A percentile compares a stretch with the other conserved stretches of the same genome.
phyloP scores from a whole-genome alignment of 2,329 filamentous ascomycete species.

The Cladophialophora bantiana region DNA sequence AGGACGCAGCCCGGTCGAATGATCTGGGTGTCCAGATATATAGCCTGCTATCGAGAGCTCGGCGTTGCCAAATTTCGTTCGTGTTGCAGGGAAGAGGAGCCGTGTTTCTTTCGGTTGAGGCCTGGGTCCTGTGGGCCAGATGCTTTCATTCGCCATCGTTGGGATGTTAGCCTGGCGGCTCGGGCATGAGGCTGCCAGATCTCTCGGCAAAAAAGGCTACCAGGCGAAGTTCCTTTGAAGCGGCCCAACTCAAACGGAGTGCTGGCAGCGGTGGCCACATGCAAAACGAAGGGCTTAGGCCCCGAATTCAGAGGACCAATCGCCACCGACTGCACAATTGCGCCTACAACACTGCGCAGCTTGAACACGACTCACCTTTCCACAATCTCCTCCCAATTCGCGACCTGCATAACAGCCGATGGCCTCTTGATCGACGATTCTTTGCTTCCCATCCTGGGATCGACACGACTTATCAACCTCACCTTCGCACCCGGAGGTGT shows the following conservation, averaged over 20 bases:
- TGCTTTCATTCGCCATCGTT: not conserved
- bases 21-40: not conserved
- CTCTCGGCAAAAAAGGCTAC: not conserved
- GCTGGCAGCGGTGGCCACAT: constrained; percentile 1
- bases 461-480: constrained; percentile 11
- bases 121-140: not conserved
- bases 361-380: not conserved
- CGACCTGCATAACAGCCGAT: constrained; percentile 17
- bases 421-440: constrained; percentile 21
- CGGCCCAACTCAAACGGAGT: not conserved
- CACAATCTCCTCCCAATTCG: not conserved
- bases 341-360: constrained; percentile 3
- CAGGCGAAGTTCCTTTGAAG: not conserved
- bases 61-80: not conserved
- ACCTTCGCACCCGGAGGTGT: not conserved
- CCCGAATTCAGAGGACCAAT: not conserved
- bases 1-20: not conserved
- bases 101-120: not conserved
- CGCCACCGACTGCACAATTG: constrained; percentile 8
- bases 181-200: not conserved
- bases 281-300: constrained; percentile 1
- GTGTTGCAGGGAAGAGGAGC: not conserved
- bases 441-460: constrained; percentile 16
- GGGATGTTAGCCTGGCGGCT: not conserved
- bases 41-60: not conserved